These are phyloP conservation scores for Pichia norvegensis DNA, from an alignment of 1,139 yeast genomes.

Conservation along the genomic window DNA sequence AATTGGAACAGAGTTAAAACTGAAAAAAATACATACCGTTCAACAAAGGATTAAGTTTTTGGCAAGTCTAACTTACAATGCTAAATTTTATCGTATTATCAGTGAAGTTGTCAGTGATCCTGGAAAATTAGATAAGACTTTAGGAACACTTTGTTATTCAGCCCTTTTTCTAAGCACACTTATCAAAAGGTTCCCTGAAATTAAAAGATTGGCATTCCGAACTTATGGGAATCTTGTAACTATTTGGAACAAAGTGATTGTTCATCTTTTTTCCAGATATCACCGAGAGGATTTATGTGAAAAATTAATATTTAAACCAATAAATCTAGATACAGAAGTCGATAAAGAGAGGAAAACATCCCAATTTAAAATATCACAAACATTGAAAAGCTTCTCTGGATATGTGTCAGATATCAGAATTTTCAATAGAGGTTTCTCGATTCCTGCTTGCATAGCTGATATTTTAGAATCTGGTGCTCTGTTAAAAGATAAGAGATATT, in stretches of 20 bases:
- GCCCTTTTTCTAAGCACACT: conserved; percentile 24
- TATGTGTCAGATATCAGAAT: conserved; percentile 48
- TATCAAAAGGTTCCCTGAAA: conserved; percentile 18
- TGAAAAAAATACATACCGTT: not conserved
- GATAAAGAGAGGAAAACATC: not conserved
- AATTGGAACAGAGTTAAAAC: not conserved
- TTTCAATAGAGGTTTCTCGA: conserved; percentile 46
- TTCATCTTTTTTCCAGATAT: not conserved
- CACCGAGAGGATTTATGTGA: not conserved
- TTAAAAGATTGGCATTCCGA: not conserved
- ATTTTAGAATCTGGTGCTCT: conserved; percentile 26
- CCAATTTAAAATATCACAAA: not conserved
- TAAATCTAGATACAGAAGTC: not conserved
- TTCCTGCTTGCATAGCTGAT: conserved; percentile 41
- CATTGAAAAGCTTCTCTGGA: conserved; percentile 30
- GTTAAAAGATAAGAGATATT: conserved; percentile 23
- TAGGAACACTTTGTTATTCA: conserved; percentile 29
- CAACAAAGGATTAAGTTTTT: conserved; percentile 30
- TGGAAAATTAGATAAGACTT: conserved; percentile 22
- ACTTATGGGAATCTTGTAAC: not conserved
- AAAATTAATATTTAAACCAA: not conserved
- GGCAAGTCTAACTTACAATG: conserved; percentile 20
- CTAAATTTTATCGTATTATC: conserved; percentile 23
- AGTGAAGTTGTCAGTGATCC: conserved; percentile 22
- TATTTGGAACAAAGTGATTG: not conserved